phyloP scores from a whole-genome alignment of 2,329 filamentous ascomycete genomes.

The Stachybotrys echinatus region DNA sequence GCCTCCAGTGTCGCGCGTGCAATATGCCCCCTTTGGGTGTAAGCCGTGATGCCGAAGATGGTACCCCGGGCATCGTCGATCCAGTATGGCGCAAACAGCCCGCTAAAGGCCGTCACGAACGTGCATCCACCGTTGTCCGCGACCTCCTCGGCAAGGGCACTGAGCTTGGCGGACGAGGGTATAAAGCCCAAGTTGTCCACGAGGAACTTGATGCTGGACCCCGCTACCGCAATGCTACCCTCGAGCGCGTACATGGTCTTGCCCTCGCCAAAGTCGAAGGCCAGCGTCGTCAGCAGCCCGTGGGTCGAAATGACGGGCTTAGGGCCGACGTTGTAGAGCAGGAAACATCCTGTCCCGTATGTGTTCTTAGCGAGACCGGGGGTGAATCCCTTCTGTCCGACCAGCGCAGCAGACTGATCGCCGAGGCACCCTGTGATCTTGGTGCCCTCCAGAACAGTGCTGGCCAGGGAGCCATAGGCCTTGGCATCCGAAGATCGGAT shows the following conservation, averaged over 20 bases:
- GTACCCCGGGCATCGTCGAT: slow-evolving; percentile 78
- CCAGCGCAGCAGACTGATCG: slow-evolving; percentile 75
- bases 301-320: slow-evolving; percentile 76
- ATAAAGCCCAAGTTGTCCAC: slow-evolving; percentile 54
- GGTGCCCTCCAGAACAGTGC: slow-evolving; percentile 58
- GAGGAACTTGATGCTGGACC: slow-evolving; percentile 68
- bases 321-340: slow-evolving; percentile 76
- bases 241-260: slow-evolving; percentile 71
- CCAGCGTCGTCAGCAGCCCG: slow-evolving; percentile 71
- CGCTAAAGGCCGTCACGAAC: slow-evolving; percentile 76
- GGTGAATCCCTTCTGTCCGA: slow-evolving; percentile 73
- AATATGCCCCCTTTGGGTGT: slow-evolving; percentile 72
- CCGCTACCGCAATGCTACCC: slow-evolving; percentile 72
- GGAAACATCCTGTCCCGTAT: slow-evolving; percentile 80
- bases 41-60: slow-evolving; percentile 72
- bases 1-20: slow-evolving; percentile 76
- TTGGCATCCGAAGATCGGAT: slow-evolving; percentile 66
- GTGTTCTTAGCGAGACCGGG: slow-evolving; percentile 79
- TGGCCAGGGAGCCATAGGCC: slow-evolving; percentile 60
- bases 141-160: slow-evolving; percentile 40
- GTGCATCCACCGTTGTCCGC: slow-evolving; percentile 70
- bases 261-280: slow-evolving; percentile 65
- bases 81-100: slow-evolving; percentile 80
- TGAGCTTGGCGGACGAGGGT: slow-evolving; percentile 38
- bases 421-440: slow-evolving; percentile 74